Conservation (phyloP, 2,329 filamentous ascomycete genomes). For the Colletotrichum sp. region DNA sequence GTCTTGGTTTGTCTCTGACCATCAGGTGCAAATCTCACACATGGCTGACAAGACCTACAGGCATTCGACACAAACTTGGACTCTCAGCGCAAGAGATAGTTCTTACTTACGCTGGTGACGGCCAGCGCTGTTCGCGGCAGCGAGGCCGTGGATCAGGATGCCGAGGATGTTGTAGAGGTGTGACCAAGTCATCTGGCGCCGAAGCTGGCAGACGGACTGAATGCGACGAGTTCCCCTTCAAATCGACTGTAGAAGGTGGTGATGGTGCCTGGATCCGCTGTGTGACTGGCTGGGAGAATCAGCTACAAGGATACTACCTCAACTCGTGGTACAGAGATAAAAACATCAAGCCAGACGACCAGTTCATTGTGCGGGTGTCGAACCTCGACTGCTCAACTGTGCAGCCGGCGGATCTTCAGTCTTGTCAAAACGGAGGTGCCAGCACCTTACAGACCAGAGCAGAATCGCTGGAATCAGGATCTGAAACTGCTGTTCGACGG, state of each 20-base stretch:
- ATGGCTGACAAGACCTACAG: not conserved
- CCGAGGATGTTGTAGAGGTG: not conserved
- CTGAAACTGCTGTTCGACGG: not conserved
- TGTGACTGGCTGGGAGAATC: not conserved
- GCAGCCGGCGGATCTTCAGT: not conserved
- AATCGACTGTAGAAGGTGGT: not conserved
- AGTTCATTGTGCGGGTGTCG: not conserved
- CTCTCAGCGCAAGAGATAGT: not conserved
- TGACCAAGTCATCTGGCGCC: not conserved
- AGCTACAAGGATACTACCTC: not conserved
- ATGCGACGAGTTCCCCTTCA: not conserved
- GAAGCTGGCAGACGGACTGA: not conserved
- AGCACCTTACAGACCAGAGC: not conserved
- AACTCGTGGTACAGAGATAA: not conserved
- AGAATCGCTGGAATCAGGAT: not conserved
- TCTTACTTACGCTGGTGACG: not conserved
- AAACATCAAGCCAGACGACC: not conserved
- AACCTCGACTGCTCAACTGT: not conserved
- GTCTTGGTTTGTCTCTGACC: not conserved
- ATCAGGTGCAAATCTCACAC: not conserved
- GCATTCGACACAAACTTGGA: not conserved
- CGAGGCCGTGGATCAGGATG: not conserved
- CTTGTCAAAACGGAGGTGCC: not conserved
- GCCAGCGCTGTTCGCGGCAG: not conserved
- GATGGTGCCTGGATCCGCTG: not conserved